Percentiles rank a stretch among this genome's conserved stretches.
Conservation (phyloP, 2,329 filamentous ascomycete species). For the Exophiala sp. region DNA sequence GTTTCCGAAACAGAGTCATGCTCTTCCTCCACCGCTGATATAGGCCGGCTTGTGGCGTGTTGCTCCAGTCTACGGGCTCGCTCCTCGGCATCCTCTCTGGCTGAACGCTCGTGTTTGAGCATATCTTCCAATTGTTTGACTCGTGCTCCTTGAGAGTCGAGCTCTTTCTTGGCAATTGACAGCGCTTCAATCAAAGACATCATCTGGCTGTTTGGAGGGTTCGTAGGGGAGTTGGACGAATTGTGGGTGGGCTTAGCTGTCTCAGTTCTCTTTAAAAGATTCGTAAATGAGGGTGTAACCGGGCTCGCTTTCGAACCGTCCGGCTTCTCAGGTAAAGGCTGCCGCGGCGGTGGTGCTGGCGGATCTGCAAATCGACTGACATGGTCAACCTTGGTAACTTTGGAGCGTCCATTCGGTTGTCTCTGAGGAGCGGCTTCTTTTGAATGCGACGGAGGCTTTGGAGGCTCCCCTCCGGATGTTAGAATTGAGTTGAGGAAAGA, state of each 20-base stretch:
- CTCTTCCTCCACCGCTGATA: constrained; percentile 33
- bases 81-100: constrained; percentile 78
- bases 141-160: constrained; percentile 72
- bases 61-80: constrained; percentile 65
- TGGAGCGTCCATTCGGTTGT: constrained; percentile 43
- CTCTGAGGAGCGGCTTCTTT: constrained; percentile 40
- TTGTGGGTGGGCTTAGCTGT: constrained; percentile 65
- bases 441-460: constrained; percentile 45
- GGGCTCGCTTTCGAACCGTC: constrained; percentile 54
- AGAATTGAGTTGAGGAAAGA: constrained; percentile 74
- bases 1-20: constrained; percentile 22
- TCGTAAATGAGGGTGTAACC: constrained; percentile 42
- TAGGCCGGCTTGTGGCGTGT: constrained; percentile 45
- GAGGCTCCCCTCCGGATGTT: constrained; percentile 56
- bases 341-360: constrained; percentile 85
- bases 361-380: constrained; percentile 87
- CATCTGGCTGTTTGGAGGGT: constrained; percentile 64
- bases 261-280: constrained; percentile 66
- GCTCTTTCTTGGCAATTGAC: constrained; percentile 74
- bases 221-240: constrained; percentile 40
- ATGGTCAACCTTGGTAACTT: constrained; percentile 59
- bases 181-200: constrained; percentile 78
- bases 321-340: constrained; percentile 88
- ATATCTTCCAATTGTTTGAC: constrained; percentile 76
- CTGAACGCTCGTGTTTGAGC: constrained; percentile 71